Evolutionary conservation across 2,329 filamentous ascomycete genomes (phyloP), one percentile per base, ranked within the genome.

Genomic region (Aspergillus sp.): DNA sequence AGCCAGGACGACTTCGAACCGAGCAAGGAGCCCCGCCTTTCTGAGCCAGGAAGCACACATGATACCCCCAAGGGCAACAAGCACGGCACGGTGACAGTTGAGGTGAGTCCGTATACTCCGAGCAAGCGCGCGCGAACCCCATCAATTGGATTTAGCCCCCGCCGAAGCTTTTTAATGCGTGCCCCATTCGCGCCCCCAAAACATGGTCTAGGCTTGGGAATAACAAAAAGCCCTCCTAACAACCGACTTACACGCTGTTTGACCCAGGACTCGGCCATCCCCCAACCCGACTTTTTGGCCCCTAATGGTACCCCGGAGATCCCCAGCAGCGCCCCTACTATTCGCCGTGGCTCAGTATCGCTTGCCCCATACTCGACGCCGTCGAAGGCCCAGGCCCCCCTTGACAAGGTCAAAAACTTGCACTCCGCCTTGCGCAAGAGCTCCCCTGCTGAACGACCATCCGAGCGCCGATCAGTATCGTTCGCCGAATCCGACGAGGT

Each of bases 361-460:
- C 23, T 60, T 11, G 17, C 58, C 10, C 58, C 64, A 15, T 54
- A 59, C 50, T 59, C 58, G 2, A 68, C 61, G 1, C 64, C 67
- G 2, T 53, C 54, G 11, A 66, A 62, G 25, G 11, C 49, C 10
- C 55, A 61, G 13, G 64, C 50, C 2, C 64, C 69, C 6, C 63
- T 53, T 3, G 62, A 60, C 0, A 68, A 64, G 38, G 62, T 61
- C 0, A 68, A 64, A 36, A 58, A 58, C 39, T 36, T 66, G 6
- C 61, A 61, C 10, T 71, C 69, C 2, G 69, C 68, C 7, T 53
- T 73, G 47, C 69, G 68, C 15, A 73, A 71, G 54, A 66, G 66
- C 15, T 63, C 65, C 1, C 62, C 64, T 1, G 53, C 57, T 17
- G 62, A 67, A 11, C 58, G 54, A 36, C 42, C 42, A 3, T 52